These are phyloP conservation scores for Sambucus nigra DNA, from an alignment of 129 eudicot genomes.

Conservation along the genomic window DNA sequence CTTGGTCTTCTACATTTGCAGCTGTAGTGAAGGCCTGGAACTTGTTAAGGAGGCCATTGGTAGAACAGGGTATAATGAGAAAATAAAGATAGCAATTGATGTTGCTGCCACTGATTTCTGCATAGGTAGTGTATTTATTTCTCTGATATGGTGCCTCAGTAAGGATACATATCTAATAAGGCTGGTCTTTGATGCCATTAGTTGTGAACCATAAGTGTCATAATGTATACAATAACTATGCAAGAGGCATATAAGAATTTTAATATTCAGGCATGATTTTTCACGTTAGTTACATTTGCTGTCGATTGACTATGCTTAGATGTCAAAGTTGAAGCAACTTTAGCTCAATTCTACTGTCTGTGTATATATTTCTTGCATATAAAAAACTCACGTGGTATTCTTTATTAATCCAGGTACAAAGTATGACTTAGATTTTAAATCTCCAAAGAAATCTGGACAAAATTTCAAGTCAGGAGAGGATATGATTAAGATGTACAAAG, in stretches of 20 bases:
- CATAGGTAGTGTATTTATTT: conserved; percentile 46
- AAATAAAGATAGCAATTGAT: conserved; percentile 76
- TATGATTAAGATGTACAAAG: conserved; percentile 85
- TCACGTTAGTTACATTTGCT: too few species aligned
- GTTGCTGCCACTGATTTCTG: conserved; percentile 98
- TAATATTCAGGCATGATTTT: too few species aligned
- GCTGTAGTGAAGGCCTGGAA: conserved; percentile 84
- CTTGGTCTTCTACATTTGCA: conserved; percentile 42
- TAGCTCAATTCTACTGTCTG: conserved; percentile 3
- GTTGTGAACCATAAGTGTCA: conserved; percentile 5
- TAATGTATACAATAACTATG: too few species aligned
- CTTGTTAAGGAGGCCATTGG: conserved; percentile 84
- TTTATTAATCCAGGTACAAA: conserved; percentile 58
- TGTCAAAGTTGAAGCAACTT: too few species aligned
- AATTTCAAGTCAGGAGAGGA: conserved; percentile 94
- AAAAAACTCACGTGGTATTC: conserved; percentile 12
- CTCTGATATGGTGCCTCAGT: conserved; percentile 1
- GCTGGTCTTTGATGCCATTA: not conserved
- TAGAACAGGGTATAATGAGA: conserved; percentile 73
- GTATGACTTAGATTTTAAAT: conserved; percentile 81
- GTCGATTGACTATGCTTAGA: too few species aligned
- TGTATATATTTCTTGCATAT: conserved; percentile 7
- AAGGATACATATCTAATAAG: not conserved
- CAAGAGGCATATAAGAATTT: too few species aligned
- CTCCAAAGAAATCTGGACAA: conserved; percentile 76